Percentiles rank a stretch among this genome's conserved stretches.
These are phyloP conservation scores for Sclerotinia spermophila DNA, from an alignment of 2,329 filamentous ascomycete species.

Conservation along the genomic window DNA sequence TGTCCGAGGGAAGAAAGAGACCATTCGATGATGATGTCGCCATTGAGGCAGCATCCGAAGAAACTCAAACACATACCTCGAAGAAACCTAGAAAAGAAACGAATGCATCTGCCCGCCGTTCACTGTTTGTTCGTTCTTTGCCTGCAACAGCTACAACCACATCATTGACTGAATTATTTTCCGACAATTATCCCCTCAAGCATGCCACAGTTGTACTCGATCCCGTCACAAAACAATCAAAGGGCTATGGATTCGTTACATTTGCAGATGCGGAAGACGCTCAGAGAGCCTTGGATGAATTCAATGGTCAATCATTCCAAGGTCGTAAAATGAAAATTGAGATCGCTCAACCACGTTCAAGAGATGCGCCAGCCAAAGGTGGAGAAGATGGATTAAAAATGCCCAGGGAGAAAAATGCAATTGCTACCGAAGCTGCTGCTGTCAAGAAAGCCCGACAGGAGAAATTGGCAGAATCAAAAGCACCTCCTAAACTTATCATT, in stretches of 20 bases:
- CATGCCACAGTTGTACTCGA: slow-evolving; percentile 92
- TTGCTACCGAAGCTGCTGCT: slow-evolving; percentile 39
- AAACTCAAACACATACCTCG: slow-evolving; percentile 36
- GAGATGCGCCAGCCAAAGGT: slow-evolving; percentile 54
- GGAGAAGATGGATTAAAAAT: slow-evolving; percentile 35
- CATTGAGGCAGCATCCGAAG: slow-evolving; percentile 21
- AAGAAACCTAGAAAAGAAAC: slow-evolving; percentile 60
- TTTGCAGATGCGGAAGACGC: slow-evolving; percentile 94
- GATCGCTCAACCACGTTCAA: slow-evolving; percentile 78
- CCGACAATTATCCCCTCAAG: slow-evolving; percentile 89
- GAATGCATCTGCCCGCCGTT: slow-evolving; percentile 48
- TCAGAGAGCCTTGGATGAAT: slow-evolving; percentile 70
- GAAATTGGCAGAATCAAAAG: slow-evolving; percentile 55
- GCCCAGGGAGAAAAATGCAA: slow-evolving; percentile 34
- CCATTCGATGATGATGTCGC: slow-evolving; percentile 27
- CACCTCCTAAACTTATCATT: slow-evolving; percentile 76
- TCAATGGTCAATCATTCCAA: slow-evolving; percentile 73
- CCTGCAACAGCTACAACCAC: slow-evolving; percentile 76
- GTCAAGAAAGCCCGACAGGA: slow-evolving; percentile 55
- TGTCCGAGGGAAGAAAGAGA: slow-evolving; percentile 31
- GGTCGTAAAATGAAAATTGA: slow-evolving; percentile 83
- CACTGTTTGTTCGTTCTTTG: slow-evolving; percentile 88
- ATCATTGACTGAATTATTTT: slow-evolving; percentile 82
- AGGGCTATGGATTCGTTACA: slow-evolving; percentile 95
- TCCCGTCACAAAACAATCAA: slow-evolving; percentile 77